Conservation (phyloP, 2,329 filamentous ascomycete genomes). For the Phialemoniopsis sp. region DNA sequence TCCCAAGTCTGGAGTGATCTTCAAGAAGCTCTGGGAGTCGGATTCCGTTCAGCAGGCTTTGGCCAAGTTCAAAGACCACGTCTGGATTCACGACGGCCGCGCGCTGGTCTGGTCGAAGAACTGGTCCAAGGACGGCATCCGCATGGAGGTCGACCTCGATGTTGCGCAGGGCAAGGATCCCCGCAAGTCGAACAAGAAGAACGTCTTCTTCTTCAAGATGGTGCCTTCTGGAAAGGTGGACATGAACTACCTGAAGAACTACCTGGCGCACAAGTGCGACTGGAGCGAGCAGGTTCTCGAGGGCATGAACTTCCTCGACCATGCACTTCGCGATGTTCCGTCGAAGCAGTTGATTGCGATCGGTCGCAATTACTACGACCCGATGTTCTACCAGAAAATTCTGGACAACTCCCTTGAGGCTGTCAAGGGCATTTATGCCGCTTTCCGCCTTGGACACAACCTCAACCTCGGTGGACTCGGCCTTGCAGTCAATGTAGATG, state of each 20-base stretch:
- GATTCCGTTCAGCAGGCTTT: constrained; percentile 52
- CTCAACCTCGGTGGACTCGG: constrained; percentile 45
- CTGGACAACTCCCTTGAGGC: constrained; percentile 62
- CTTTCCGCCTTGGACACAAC: constrained; percentile 68
- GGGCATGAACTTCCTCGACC: constrained; percentile 84
- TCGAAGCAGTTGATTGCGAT: constrained; percentile 64
- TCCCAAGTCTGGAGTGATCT: constrained; percentile 58
- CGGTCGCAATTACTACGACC: constrained; percentile 78
- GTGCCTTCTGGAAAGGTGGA: constrained; percentile 64
- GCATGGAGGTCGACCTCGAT: constrained; percentile 69
- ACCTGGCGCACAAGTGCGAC: constrained; percentile 54
- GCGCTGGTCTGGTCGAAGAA: constrained; percentile 75
- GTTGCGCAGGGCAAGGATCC: constrained; percentile 40
- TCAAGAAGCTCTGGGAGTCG: constrained; percentile 75
- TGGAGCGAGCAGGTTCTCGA: constrained; percentile 70
- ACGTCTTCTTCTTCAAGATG: constrained; percentile 59
- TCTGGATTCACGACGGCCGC: constrained; percentile 76
- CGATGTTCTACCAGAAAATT: constrained; percentile 37
- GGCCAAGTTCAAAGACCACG: constrained; percentile 34
- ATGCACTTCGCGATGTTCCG: constrained; percentile 78
- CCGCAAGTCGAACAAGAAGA: constrained; percentile 24
- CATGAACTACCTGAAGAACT: constrained; percentile 61
- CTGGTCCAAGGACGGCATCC: constrained; percentile 36
- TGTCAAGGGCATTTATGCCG: constrained; percentile 85
- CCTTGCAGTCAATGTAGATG: constrained; percentile 82